Base-by-base conservation (phyloP, 805 yeast genomes). In the Yarrowia sp. region DNA sequence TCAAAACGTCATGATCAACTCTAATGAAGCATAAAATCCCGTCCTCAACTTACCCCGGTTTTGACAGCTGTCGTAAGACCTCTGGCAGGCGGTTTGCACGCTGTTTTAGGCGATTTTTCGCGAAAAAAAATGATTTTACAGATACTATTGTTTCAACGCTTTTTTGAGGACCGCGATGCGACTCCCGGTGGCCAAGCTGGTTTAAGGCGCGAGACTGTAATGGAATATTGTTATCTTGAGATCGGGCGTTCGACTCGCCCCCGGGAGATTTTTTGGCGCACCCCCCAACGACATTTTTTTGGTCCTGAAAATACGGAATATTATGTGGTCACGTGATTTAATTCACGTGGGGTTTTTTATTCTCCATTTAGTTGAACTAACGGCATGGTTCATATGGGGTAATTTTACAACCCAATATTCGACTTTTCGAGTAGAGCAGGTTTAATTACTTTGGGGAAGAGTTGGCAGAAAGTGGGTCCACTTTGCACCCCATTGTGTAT, bases 131-230 rank as follows among this genome's bases (percentile, higher is more conserved):
- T 14, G 17, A 44, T 14, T 8, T 14, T 44, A 6, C 48, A 28
- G 22, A 2, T 2, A 10, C 5, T 9, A 31, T 45, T n/a, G 51
- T 4, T 32, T 33, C 41, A 18, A 48, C 55, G 17, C 31, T 15
- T 32, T 32, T 48, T 48, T 4, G 8, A 6, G 7, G 7, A 14
- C 11, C 3, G 4, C 9, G 8, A 4, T 14, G 1, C 17, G 6
- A 7, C 76, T 67, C 75, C 71, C 71, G 76, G 72, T 73, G 74
- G 75, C 75, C 74, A 66, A 73, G 75, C 69, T 72, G 75, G 75
- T 72, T 73, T 55, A 73, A 73, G 74, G 75, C 75, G 75, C 73
- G 73, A 70, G 75, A 72, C 75, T 73, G 75, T 73, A 73, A 73
- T 73, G 68, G 73, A 61, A 43, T 63, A 67, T 68, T 69, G 74